phyloP scores from a whole-genome alignment of 495 filamentous ascomycete species.

The Articulospora tetracladia region DNA sequence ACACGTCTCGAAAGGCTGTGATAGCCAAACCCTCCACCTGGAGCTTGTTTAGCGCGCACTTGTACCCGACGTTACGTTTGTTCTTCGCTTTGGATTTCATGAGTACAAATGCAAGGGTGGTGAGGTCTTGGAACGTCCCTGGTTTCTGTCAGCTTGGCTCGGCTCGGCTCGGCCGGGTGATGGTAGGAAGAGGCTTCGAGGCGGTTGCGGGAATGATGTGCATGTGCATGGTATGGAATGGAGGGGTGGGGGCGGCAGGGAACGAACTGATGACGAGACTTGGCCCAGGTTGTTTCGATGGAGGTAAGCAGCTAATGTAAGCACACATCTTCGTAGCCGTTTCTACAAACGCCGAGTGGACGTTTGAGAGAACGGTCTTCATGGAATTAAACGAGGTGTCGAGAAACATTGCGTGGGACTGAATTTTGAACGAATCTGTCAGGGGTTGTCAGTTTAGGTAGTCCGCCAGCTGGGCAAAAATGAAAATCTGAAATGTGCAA shows the following conservation, averaged over 20 bases:
- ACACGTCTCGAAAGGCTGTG: constrained; percentile 60
- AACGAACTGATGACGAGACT: constrained; percentile 58
- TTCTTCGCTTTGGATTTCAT: constrained; percentile 56
- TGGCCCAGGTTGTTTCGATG: constrained; percentile 46
- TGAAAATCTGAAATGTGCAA: not conserved
- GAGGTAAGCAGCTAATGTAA: constrained; percentile 62
- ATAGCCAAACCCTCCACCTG: constrained; percentile 70
- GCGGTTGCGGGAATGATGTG: constrained; percentile 4
- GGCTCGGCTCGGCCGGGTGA: not conserved
- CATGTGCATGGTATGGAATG: constrained; percentile 2
- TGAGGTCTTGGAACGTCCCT: constrained; percentile 64
- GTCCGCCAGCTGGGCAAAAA: not conserved
- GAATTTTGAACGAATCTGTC: constrained; percentile 71
- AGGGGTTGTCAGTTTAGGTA: not conserved
- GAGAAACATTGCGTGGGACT: constrained; percentile 84
- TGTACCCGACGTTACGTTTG: constrained; percentile 45
- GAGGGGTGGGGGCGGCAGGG: not conserved
- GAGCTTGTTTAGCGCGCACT: constrained; percentile 53
- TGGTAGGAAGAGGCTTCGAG: too few species aligned
- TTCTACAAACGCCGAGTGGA: constrained; percentile 70
- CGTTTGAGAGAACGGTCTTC: constrained; percentile 62
- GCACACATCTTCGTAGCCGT: constrained; percentile 81
- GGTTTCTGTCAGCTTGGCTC: not conserved
- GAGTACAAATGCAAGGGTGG: constrained; percentile 59
- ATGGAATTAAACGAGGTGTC: constrained; percentile 77